phyloP scores from a whole-genome alignment of 208 protist species.

The Acanthamoeba healyi region DNA sequence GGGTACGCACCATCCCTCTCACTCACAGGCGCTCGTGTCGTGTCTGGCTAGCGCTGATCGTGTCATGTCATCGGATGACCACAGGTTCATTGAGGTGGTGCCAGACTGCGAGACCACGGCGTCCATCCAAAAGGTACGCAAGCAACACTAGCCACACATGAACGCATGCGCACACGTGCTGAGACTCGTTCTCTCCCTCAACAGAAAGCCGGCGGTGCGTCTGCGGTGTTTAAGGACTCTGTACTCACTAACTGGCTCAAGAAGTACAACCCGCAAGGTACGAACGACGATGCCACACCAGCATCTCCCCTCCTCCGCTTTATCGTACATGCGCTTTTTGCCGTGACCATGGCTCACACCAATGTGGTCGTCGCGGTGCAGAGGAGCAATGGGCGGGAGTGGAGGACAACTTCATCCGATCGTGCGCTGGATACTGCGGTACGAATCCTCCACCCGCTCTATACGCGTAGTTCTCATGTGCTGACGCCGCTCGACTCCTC shows the following conservation, averaged over 20 bases:
- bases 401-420: slow-evolving; percentile 82
- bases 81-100: slow-evolving; percentile 89
- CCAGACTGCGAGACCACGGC: slow-evolving; percentile 86
- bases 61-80: too few relatives aligned
- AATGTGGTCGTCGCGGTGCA: too few relatives aligned
- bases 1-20: slow-evolving; percentile 72
- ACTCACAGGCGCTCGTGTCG: not conserved
- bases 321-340: too few relatives aligned
- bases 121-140: slow-evolving; percentile 84
- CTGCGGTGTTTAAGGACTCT: slow-evolving; percentile 10
- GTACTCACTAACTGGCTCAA: slow-evolving; percentile 35
- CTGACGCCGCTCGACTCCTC: too few relatives aligned
- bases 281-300: slow-evolving; percentile 37
- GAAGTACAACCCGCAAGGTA: not conserved
- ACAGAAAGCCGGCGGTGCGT: slow-evolving; percentile 28
- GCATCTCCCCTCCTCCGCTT: not conserved
- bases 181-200: too few relatives aligned
- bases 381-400: not conserved
- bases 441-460: not conserved
- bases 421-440: slow-evolving; percentile 92
- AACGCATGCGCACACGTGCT: too few relatives aligned
- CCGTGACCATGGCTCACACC: too few relatives aligned
- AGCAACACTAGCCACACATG: too few relatives aligned
- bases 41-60: not conserved
- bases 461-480: too few relatives aligned